Evolutionary conservation across 1,139 yeast genomes (phyloP), one percentile per base, ranked within the genome.

Genomic region (Suhomyces panamericanus): DNA sequence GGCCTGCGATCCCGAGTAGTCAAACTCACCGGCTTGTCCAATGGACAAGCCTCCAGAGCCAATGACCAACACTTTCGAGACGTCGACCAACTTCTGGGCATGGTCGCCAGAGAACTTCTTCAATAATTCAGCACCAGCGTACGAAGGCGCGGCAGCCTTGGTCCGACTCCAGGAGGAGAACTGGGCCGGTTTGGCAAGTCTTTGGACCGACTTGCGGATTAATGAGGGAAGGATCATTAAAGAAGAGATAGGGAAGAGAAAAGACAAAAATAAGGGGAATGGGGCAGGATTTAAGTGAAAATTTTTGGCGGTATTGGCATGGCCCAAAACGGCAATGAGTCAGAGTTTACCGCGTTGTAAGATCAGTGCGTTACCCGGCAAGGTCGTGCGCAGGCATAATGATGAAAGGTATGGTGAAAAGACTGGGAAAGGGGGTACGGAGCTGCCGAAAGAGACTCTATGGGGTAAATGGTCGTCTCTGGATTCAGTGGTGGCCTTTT

Each of bases 1-100:
- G 42, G 98, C 98, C 70, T 91, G 98, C 16, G 97, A 90, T 48
- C 98, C 98, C 33, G 96, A 88, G 70, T 93, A 93, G 67, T 93
- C 99, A 58, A 93, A 93, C 69, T 93, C 99, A 59, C 99, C 99
- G 38, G 99, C 99, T 70, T 93, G 99, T 47, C 99, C 99, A 63
- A 93, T 93, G 43, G 96, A 87, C 50, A 93, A 77, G 38, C 99
- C 99, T 62, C 99, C 99, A 4, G 98, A 91, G 17, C 99, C 99
- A 62, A 93, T 87, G 47, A 93, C 90, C 52, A 93, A 79, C 16
- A 93, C 98, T 58, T 89, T 88, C 49, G 84, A 77, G 40, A 90
- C 96, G 54, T 91, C 96, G 38, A 90, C 96, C 49, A 88, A 72
- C 53, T 81, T 73, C 35, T 70, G 70, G 45, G 77, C 68, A 50